A percentile compares a stretch with the other conserved stretches of the same genome.
phyloP scores from a whole-genome alignment of 2,329 filamentous ascomycete species.

The Colletotrichum sidae region DNA sequence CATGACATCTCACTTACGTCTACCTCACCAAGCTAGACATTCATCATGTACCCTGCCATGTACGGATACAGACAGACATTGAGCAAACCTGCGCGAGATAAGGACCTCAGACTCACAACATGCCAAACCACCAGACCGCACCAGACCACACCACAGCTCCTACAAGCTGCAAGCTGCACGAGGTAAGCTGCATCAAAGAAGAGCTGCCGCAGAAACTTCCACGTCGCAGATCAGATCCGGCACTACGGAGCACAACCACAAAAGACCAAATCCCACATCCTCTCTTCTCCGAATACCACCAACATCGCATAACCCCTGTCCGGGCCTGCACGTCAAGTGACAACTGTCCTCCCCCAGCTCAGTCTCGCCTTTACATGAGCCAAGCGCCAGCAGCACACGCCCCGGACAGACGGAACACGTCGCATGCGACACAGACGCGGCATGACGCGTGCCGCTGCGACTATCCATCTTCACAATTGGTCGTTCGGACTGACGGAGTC shows the following conservation, averaged over 20 bases:
- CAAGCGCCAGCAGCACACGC: neutral
- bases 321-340: constrained; percentile 25
- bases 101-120: neutral
- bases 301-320: neutral
- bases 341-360: neutral
- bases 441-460: neutral
- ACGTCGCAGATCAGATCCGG: constrained; percentile 15
- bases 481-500: neutral
- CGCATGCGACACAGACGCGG: neutral
- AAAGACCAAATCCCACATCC: constrained; percentile 5
- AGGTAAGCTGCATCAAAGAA: neutral
- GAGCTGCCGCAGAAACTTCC: neutral
- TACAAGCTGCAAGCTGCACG: neutral
- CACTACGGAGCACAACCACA: neutral
- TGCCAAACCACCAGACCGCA: neutral
- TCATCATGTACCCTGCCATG: too few relatives aligned
- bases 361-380: constrained; percentile 2
- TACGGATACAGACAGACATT: too few relatives aligned
- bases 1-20: too few relatives aligned
- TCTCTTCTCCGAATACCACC: neutral
- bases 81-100: too few relatives aligned
- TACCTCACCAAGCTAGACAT: too few relatives aligned
- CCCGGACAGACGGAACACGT: constrained; percentile 29
- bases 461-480: too few relatives aligned
- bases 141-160: neutral